A percentile compares a stretch with the other conserved stretches of the same genome.
Evolutionary conservation across 2,329 filamentous ascomycete genomes (phyloP).

Genomic region (Fusarium mangiferae): DNA sequence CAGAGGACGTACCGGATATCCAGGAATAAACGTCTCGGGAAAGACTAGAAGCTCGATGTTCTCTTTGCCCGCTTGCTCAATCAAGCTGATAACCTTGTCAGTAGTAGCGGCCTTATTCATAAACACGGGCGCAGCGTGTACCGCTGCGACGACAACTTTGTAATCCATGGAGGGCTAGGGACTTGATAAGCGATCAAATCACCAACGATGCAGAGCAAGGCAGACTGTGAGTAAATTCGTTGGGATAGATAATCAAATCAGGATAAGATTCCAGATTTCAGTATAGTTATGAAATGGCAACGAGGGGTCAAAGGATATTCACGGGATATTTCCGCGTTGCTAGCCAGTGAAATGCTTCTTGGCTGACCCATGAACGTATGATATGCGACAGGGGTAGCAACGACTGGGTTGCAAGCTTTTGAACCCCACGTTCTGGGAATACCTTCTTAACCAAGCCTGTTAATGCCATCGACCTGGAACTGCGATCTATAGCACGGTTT

Average conservation of each 20-base stretch:
- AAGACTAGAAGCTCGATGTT: background rate
- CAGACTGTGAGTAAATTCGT: too few species aligned
- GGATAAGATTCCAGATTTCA: background rate
- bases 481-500: too few species aligned
- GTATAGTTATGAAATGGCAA: background rate
- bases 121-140: background rate
- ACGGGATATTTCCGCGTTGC: background rate
- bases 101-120: background rate
- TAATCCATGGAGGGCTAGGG: background rate
- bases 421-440: background rate
- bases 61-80: background rate
- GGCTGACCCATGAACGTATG: background rate
- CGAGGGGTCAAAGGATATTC: background rate
- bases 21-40: background rate
- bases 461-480: too few species aligned
- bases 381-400: background rate
- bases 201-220: too few species aligned
- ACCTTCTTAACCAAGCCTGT: too few species aligned
- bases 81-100: background rate
- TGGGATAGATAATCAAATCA: background rate
- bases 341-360: background rate
- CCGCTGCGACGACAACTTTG: background rate
- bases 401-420: background rate
- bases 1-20: background rate
- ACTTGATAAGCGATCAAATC: background rate